Conservation (phyloP, 1,139 yeast species). For the Pichia sp. region DNA sequence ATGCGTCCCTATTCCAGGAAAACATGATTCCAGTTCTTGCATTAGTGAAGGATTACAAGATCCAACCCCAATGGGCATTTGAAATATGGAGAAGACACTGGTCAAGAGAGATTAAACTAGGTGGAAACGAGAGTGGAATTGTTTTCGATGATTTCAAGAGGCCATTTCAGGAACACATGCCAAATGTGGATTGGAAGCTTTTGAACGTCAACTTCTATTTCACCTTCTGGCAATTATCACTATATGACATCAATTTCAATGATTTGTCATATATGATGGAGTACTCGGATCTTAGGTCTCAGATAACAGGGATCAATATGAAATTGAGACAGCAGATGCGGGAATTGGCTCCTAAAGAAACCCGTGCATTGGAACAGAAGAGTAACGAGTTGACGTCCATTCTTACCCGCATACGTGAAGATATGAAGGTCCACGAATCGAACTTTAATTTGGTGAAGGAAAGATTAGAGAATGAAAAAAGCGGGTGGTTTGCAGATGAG, state of each 20-base stretch:
- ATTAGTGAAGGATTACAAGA: slow-evolving; percentile 46
- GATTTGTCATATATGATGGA: slow-evolving; percentile 50
- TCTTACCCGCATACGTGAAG: slow-evolving; percentile 27
- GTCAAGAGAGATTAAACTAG: slow-evolving; percentile 23
- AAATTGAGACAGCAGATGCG: slow-evolving; percentile 33
- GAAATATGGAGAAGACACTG: slow-evolving; percentile 68
- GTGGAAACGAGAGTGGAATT: slow-evolving; percentile 14
- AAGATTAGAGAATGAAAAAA: slow-evolving; percentile 33
- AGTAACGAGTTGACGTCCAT: slow-evolving; percentile 23
- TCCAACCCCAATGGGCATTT: slow-evolving; percentile 68
- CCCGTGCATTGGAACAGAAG: slow-evolving; percentile 22
- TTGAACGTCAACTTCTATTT: slow-evolving; percentile 48
- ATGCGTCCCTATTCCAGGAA: slow-evolving; percentile 35
- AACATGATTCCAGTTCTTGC: slow-evolving; percentile 44
- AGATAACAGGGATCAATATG: slow-evolving; percentile 36
- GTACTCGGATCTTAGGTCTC: slow-evolving; percentile 37
- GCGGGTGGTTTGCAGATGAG: slow-evolving; percentile 33
- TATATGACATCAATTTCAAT: slow-evolving; percentile 69
- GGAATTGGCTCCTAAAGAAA: slow-evolving; percentile 32
- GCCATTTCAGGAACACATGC: slow-evolving; percentile 27
- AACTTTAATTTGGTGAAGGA: slow-evolving; percentile 34
- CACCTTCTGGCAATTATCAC: slow-evolving; percentile 69
- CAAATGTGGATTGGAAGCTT: slow-evolving; percentile 35
- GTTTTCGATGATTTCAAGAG: slow-evolving; percentile 24
- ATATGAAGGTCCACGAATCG: slow-evolving; percentile 35